Percentiles rank a stretch among this genome's conserved stretches.
Conservation (phyloP, 257 asterid species). For the Prunella vulgaris region DNA sequence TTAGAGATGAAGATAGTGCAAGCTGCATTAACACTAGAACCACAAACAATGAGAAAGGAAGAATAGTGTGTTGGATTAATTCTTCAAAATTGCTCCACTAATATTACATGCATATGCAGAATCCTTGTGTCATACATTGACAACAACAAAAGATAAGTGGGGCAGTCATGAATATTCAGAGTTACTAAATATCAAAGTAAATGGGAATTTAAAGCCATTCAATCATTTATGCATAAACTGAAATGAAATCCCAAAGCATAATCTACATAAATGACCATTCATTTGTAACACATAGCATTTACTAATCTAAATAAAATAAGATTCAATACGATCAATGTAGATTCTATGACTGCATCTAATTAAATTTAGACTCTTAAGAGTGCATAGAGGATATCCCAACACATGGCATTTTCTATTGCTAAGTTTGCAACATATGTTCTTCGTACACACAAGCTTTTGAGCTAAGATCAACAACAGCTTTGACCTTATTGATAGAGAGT, state of each 20-base stretch:
- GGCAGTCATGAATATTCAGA: too few relatives aligned
- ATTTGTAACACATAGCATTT: neutral
- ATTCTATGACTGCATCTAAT: too few relatives aligned
- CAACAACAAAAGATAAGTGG: neutral
- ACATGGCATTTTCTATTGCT: neutral
- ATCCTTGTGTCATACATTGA: neutral
- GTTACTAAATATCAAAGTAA: too few relatives aligned
- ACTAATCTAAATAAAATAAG: neutral
- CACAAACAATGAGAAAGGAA: neutral
- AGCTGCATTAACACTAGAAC: slow-evolving; percentile 1
- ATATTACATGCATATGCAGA: neutral
- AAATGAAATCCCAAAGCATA: neutral
- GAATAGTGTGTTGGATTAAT: neutral
- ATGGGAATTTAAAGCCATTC: neutral
- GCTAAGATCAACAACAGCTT: neutral
- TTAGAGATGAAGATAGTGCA: slow-evolving; percentile 14
- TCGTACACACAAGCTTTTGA: neutral
- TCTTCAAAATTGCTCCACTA: neutral
- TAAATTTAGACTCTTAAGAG: neutral
- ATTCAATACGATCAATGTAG: neutral
- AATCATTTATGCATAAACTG: neutral
- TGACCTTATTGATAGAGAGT: neutral
- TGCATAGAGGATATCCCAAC: neutral
- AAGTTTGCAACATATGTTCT: neutral
- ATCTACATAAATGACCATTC: neutral